Evolutionary conservation across 78 protist species (phyloP).

Genomic region (Dictyostelium capitatum): DNA sequence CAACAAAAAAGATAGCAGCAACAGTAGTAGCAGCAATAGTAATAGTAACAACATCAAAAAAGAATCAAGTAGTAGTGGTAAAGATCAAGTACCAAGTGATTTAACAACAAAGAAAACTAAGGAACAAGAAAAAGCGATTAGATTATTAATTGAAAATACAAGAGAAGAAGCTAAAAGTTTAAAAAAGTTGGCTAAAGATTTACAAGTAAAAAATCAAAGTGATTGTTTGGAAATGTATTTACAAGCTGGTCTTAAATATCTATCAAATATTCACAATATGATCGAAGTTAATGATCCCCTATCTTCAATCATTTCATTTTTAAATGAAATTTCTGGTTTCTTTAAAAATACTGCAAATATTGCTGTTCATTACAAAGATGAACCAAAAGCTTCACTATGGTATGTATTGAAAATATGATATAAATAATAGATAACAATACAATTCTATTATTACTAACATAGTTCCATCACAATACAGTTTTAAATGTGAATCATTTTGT

Average conservation of each 20-base stretch:
- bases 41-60: not conserved
- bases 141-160: slow-evolving; percentile 21
- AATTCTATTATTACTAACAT: not conserved
- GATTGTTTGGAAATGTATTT: slow-evolving; percentile 38
- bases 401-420: not conserved
- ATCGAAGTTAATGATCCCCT: slow-evolving; percentile 48
- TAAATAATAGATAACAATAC: too few relatives aligned
- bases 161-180: slow-evolving; percentile 28
- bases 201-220: not conserved
- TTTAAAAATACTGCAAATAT: slow-evolving; percentile 24
- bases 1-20: not conserved
- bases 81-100: not conserved
- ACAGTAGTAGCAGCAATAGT: not conserved
- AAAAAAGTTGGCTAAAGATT: slow-evolving; percentile 25
- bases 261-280: slow-evolving; percentile 29
- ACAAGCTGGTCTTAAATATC: slow-evolving; percentile 68
- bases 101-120: slow-evolving; percentile 29
- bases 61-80: not conserved
- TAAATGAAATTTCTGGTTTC: not conserved
- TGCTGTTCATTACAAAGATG: slow-evolving; percentile 17
- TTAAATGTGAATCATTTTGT: slow-evolving; percentile 69
- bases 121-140: slow-evolving; percentile 31
- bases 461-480: not conserved
- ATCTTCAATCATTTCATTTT: not conserved
- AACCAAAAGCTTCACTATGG: slow-evolving; percentile 37